Percentiles rank a stretch among this genome's conserved stretches.
These are phyloP conservation scores for Xylaria telfairii DNA, from an alignment of 495 filamentous ascomycete genomes.

Conservation along the genomic window DNA sequence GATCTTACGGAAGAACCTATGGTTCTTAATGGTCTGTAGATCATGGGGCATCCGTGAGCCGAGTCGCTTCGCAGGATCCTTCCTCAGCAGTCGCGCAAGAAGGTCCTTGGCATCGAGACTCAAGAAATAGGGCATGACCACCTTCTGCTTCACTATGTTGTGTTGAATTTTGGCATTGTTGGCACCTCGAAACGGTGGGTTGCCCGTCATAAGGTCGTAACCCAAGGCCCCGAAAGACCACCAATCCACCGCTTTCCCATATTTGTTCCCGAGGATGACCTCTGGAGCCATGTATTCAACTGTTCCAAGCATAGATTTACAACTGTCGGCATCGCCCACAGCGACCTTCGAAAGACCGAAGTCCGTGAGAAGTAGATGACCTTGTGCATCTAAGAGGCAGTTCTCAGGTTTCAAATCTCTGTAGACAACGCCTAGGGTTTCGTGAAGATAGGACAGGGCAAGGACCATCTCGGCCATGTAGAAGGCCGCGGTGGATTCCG, in stretches of 20 bases:
- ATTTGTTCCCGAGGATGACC: conserved; percentile 81
- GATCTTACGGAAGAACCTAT: conserved; percentile 95
- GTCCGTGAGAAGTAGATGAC: conserved; percentile 93
- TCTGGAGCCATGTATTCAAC: conserved; percentile 99
- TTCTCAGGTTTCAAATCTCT: conserved; percentile 98
- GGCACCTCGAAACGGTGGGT: conserved; percentile 85
- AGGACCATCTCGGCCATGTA: conserved; percentile 99
- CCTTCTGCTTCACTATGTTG: conserved; percentile 91
- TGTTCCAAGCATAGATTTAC: conserved; percentile 88
- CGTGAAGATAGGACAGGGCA: conserved; percentile 90
- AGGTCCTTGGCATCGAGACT: conserved; percentile 90
- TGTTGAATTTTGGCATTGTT: conserved; percentile 92
- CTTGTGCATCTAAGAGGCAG: conserved; percentile 88
- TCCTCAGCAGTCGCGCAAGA: conserved; percentile 83
- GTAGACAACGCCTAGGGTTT: conserved; percentile 90
- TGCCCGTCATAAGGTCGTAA: conserved; percentile 88
- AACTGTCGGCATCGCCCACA: conserved; percentile 77
- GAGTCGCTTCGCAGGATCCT: conserved; percentile 87
- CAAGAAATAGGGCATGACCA: conserved; percentile 85
- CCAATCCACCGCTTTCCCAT: conserved; percentile 96
- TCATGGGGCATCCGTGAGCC: conserved; percentile 90
- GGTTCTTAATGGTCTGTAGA: conserved; percentile 81
- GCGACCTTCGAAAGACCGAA: conserved; percentile 96
- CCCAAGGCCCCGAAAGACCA: conserved; percentile 95
- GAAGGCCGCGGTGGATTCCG: conserved; percentile 85